Conservation (phyloP, 768 basidiomycete genomes). For the Gymnopilus dilepis region DNA sequence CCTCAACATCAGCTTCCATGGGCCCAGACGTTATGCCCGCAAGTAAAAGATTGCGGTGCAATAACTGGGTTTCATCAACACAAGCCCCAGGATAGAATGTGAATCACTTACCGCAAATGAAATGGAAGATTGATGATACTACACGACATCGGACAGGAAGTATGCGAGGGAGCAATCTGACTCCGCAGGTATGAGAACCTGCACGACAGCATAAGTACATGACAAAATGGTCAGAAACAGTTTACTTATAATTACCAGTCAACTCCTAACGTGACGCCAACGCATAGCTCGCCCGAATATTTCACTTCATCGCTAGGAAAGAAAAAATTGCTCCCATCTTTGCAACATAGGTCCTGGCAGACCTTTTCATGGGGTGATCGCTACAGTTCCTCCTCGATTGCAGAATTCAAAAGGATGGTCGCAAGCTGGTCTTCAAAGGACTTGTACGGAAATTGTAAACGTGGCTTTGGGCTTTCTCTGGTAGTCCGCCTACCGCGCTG, state of each 20-base stretch:
- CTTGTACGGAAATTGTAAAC: conserved; percentile 21
- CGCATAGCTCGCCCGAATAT: conserved; percentile 30
- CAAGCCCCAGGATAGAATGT: not conserved
- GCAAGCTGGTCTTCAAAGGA: conserved; percentile 22
- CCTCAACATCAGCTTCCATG: conserved; percentile 29
- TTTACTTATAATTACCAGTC: conserved; percentile 34
- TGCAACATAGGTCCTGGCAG: conserved; percentile 26
- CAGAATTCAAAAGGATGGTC: conserved; percentile 21
- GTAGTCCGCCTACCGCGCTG: not conserved
- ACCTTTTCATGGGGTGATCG: conserved; percentile 34
- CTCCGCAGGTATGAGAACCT: conserved; percentile 44
- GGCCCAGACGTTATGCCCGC: conserved; percentile 22
- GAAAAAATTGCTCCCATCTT: conserved; percentile 36
- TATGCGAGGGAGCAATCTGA: conserved; percentile 39
- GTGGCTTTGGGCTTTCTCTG: not conserved
- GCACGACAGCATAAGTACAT: not conserved
- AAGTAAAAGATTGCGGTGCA: conserved; percentile 25
- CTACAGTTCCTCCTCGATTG: conserved; percentile 30
- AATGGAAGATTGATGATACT: conserved; percentile 36
- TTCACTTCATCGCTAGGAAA: conserved; percentile 11
- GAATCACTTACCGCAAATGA: conserved; percentile 22
- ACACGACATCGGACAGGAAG: conserved; percentile 38
- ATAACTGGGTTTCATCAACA: conserved; percentile 16
- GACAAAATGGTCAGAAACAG: not conserved
- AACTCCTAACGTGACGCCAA: conserved; percentile 34